Evolutionary conservation across 345 rosid species (phyloP).

Genomic region (Cochlearia excelsa): DNA sequence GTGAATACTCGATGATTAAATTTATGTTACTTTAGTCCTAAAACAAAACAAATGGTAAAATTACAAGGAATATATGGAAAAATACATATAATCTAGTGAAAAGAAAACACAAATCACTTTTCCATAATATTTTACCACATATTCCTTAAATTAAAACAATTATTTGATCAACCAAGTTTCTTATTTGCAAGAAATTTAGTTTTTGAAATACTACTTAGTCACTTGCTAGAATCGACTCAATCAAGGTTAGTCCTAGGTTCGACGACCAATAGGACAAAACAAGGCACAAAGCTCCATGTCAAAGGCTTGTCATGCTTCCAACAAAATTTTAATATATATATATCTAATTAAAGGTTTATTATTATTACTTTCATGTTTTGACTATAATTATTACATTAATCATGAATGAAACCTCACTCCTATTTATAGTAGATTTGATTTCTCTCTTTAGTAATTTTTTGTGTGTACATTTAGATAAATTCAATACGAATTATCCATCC

Average conservation of each 20-base stretch:
- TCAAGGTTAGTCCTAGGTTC: conserved; percentile 37
- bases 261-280: conserved; percentile 16
- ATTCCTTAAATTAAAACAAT: too few species aligned
- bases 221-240: neutral
- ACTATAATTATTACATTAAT: neutral
- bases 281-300: conserved; percentile 33
- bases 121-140: too few species aligned
- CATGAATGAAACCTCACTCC: conserved; percentile 29
- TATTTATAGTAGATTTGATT: conserved; percentile 28
- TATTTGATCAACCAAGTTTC: too few species aligned
- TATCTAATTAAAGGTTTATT: conserved; percentile 1
- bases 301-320: conserved; percentile 21
- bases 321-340: conserved; percentile 2
- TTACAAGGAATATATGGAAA: too few species aligned
- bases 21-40: too few species aligned
- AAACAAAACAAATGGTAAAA: too few species aligned
- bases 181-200: too few species aligned
- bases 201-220: too few species aligned
- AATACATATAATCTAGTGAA: too few species aligned
- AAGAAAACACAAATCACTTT: too few species aligned
- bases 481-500: too few species aligned
- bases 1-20: conserved; percentile 10
- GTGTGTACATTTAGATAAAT: conserved; percentile 12
- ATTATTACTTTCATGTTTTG: conserved; percentile 10
- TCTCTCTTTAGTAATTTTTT: conserved; percentile 22